These are phyloP conservation scores for Arthrobotrys pseudoclavata DNA, from an alignment of 2,329 filamentous ascomycete genomes.

Conservation along the genomic window DNA sequence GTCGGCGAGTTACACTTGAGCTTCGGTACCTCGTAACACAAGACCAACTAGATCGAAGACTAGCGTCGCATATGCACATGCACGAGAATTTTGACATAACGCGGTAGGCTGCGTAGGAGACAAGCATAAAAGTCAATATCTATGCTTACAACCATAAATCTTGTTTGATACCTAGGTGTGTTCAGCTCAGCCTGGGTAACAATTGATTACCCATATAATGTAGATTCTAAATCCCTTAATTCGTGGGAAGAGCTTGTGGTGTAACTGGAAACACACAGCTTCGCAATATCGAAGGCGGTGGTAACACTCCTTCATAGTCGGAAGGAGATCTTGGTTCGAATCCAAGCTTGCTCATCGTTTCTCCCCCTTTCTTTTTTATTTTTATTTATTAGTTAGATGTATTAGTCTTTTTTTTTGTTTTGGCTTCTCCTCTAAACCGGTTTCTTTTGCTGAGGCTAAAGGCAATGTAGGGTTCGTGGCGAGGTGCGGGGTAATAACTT, in stretches of 20 bases:
- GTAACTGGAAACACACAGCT: slow-evolving; percentile 60
- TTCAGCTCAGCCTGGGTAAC: too few species aligned
- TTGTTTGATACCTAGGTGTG: too few species aligned
- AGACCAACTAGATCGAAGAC: too few species aligned
- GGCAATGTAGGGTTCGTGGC: background rate
- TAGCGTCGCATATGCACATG: too few species aligned
- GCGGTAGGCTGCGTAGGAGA: too few species aligned
- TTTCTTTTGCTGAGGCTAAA: background rate
- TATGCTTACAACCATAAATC: too few species aligned
- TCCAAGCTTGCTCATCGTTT: slow-evolving; percentile 58
- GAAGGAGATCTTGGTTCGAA: slow-evolving; percentile 60
- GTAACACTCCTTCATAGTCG: slow-evolving; percentile 59
- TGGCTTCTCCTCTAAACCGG: background rate
- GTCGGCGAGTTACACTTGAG: too few species aligned
- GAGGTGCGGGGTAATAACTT: slow-evolving; percentile 14
- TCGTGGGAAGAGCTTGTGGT: slow-evolving; percentile 51
- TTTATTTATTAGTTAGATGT: too few species aligned
- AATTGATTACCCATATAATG: background rate
- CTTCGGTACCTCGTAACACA: too few species aligned
- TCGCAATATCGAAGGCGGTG: slow-evolving; percentile 43
- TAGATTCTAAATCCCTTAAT: background rate
- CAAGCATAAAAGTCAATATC: too few species aligned
- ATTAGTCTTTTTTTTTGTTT: slow-evolving; percentile 11
- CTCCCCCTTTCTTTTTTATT: slow-evolving; percentile 1
- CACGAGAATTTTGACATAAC: too few species aligned